Base-by-base conservation (phyloP, 305 asterid species). In the Fraxinus albicans region DNA sequence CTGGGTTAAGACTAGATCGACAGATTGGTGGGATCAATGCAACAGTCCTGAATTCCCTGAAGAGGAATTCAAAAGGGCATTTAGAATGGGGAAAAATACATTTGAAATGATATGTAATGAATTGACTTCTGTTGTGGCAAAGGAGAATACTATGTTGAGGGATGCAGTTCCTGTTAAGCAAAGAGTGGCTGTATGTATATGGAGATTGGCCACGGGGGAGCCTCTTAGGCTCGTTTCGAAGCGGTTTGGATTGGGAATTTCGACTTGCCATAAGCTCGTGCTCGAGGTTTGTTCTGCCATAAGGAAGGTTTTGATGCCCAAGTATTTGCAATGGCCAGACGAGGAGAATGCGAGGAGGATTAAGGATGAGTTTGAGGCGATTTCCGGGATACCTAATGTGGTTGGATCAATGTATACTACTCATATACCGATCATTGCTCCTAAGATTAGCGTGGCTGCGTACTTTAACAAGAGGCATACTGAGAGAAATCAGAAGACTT, bases 121-220 rank as follows among this genome's bases (percentile, higher is more conserved):
- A 34, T 42, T 81, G 8, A 63, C 34, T 34, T 21, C 80, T 29
- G 60, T 35, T 74, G 75, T 81, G 9, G 31, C 81, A 6, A 82
- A 55, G 42, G 69, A 81, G 72, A 40, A 81, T 27, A 81, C 84
- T 8, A 55, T 35, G 75, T 65, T 81, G 10, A 34, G 84, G 44
- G 34, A 9, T 19, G 84, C 84, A n/a, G 47, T 81, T 13, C 84
- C 84, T 12, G 84, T 81, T 35, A 35, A 19, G 29, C 79, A 81
- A 74, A 67, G 84, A 25, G 84, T 81, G 6, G 84, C 84, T 44
- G 84, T 81, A 27, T 81, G 84, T 19, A 74, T 81, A 73, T 81
- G 84, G 84, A 55, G 84, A 53, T 81, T 81, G 53, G 84, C 84
- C 55, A 81, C 84, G 2, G 84, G 84, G 27, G 84, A 60, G 79